Conservation (phyloP, 202 grass and related monocot genomes). For the Schoenoplectus tabernaemontani region DNA sequence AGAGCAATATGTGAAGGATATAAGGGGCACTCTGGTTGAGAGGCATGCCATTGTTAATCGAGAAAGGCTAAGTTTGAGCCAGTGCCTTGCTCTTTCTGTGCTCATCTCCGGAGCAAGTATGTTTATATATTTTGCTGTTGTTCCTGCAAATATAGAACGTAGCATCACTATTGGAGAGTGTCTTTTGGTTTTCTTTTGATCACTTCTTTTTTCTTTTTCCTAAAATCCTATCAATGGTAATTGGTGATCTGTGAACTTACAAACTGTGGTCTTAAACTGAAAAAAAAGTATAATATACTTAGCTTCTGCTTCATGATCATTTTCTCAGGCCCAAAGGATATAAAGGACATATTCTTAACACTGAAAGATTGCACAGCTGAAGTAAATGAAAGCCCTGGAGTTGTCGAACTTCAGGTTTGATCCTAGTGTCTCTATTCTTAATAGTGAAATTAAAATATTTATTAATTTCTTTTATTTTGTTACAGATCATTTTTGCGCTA, state of each 20-base stretch:
- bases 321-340: slow-evolving; percentile 65
- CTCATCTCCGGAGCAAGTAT: slow-evolving; percentile 70
- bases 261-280: background rate
- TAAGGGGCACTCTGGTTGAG: slow-evolving; percentile 80
- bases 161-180: slow-evolving; percentile 4
- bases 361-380: slow-evolving; percentile 78
- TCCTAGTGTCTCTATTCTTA: slow-evolving; percentile 21
- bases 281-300: background rate
- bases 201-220: background rate
- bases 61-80: slow-evolving; percentile 91
- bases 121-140: slow-evolving; percentile 9
- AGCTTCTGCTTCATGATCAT: background rate
- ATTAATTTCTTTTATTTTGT: slow-evolving; percentile 17
- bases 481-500: slow-evolving; percentile 63
- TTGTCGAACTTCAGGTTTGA: slow-evolving; percentile 75
- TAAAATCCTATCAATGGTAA: background rate
- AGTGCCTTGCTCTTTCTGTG: slow-evolving; percentile 85
- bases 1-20: slow-evolving; percentile 83
- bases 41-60: slow-evolving; percentile 69
- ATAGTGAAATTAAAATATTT: slow-evolving; percentile 25
- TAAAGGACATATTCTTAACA: slow-evolving; percentile 65
- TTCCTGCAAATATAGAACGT: background rate
- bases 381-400: slow-evolving; percentile 46
- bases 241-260: background rate
- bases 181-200: background rate